Base-by-base conservation (phyloP, 2,329 filamentous ascomycete species). In the Colletotrichum euphorbiae region DNA sequence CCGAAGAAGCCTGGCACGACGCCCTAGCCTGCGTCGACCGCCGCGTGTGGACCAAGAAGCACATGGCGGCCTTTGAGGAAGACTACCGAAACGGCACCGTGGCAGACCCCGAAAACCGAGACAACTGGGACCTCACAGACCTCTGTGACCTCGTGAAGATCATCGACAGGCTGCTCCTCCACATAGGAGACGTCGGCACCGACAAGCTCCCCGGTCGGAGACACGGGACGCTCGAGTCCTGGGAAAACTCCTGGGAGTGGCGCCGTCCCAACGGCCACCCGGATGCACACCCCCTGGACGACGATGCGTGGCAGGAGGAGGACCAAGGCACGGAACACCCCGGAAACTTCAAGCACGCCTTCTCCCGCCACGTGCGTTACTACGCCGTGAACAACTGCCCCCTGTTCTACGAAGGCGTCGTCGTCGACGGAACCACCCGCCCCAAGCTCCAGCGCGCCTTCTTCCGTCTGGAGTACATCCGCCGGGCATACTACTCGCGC, bases 381-480 rank as follows among this genome's bases (percentile, higher is more conserved):
- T 5, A 52, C 48, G 0, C 17, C 48, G 0, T 15, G 43, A 11
- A 31, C 2, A 2, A 3, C 19, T 3, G 15, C 0, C 31, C 36
- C 15, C 8, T 46, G 9, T 4, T 19, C 0, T 31, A 43, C 52
- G 59, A 67, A 15, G 64, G 64, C 36, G 13, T 63, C 2, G 12
- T 8, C 15, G 13, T 57, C 13, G 38, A 43, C 45, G 12, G n/a
- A 11, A 12, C 9, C 11, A 52, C 45, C 17, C 36, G 64, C 3
- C 28, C 51, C 12, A 28, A 19, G 4, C 51, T 69, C 13, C 66
- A 69, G 54, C 54, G 61, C 40, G 66, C 66, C 31, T 55, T 66
- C 54, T 69, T 69, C 54, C 66, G 66, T 3, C 61, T 69, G 31
- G 66, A 66, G 48, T 36, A 66, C 40, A 15, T 69, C 21, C 45